phyloP scores from a whole-genome alignment of 352 stramenopile species.

The Albugo candida region DNA sequence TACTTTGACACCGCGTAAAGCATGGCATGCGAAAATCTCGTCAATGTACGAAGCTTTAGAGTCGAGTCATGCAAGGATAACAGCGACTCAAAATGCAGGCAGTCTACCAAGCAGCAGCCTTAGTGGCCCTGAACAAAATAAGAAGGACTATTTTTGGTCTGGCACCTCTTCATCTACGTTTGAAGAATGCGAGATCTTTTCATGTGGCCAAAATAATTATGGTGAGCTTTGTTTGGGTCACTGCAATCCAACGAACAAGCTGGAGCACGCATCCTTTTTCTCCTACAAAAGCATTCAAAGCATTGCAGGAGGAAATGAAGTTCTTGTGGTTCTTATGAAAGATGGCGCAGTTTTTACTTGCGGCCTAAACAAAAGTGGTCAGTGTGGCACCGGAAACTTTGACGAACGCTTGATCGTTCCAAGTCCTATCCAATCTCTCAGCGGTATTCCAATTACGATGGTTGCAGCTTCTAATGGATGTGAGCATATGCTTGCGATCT shows the following conservation, averaged over 20 bases:
- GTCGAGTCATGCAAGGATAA: constrained; percentile 12
- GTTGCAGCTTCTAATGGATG: constrained; percentile 67
- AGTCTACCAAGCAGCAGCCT: not conserved
- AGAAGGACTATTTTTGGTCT: not conserved
- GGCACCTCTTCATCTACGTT: constrained; percentile 15
- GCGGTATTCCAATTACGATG: constrained; percentile 40
- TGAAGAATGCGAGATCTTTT: constrained; percentile 77
- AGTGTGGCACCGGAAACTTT: constrained; percentile 76
- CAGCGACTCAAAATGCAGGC: constrained; percentile 2
- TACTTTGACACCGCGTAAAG: constrained; percentile 13
- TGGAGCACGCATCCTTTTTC: constrained; percentile 72
- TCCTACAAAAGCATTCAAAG: constrained; percentile 52
- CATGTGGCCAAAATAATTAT: constrained; percentile 80
- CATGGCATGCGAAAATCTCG: constrained; percentile 28
- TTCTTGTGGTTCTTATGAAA: constrained; percentile 70
- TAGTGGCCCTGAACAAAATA: not conserved
- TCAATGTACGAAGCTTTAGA: constrained; percentile 16
- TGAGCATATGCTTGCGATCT: constrained; percentile 73
- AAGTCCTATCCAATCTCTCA: constrained; percentile 43
- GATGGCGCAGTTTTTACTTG: constrained; percentile 63
- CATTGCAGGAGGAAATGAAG: constrained; percentile 66
- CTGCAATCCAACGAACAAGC: constrained; percentile 72
- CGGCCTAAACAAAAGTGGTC: constrained; percentile 74
- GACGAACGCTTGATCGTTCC: constrained; percentile 66
- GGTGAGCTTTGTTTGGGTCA: constrained; percentile 70